A percentile compares a stretch with the other conserved stretches of the same genome.
phyloP scores from a whole-genome alignment of 2,329 filamentous ascomycete genomes.

The Cercospora brassicicola region DNA sequence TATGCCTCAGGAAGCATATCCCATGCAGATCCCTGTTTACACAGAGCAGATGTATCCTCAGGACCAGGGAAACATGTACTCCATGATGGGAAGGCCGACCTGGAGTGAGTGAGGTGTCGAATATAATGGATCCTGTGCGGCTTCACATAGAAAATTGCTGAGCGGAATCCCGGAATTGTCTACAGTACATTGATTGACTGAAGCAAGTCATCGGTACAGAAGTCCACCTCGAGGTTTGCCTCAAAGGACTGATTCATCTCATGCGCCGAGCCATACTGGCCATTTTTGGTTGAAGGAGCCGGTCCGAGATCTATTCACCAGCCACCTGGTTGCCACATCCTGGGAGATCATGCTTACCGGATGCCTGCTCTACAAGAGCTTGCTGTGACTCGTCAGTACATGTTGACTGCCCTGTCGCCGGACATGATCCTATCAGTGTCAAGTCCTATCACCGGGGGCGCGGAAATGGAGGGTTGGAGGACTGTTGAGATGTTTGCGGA shows the following conservation, averaged over 20 bases:
- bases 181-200: background rate
- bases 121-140: background rate
- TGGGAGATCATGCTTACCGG: background rate
- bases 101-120: slow-evolving; percentile 24
- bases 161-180: background rate
- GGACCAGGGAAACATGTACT: slow-evolving; percentile 13
- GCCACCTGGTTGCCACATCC: background rate
- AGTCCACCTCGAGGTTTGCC: background rate
- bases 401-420: slow-evolving; percentile 4
- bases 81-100: slow-evolving; percentile 30
- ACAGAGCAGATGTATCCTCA: slow-evolving; percentile 4
- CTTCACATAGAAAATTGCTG: background rate
- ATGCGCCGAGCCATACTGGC: background rate
- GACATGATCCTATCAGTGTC: background rate
- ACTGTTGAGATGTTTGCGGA: background rate
- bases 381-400: slow-evolving; percentile 7
- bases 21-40: slow-evolving; percentile 10
- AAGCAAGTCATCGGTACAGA: background rate
- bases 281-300: background rate
- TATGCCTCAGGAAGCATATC: slow-evolving; percentile 9
- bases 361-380: background rate
- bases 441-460: background rate
- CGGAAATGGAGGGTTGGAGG: background rate
- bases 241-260: background rate
- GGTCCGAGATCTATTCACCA: background rate